These are phyloP conservation scores for Venturia oleaginea DNA, from an alignment of 2,329 filamentous ascomycete genomes.

Conservation along the genomic window DNA sequence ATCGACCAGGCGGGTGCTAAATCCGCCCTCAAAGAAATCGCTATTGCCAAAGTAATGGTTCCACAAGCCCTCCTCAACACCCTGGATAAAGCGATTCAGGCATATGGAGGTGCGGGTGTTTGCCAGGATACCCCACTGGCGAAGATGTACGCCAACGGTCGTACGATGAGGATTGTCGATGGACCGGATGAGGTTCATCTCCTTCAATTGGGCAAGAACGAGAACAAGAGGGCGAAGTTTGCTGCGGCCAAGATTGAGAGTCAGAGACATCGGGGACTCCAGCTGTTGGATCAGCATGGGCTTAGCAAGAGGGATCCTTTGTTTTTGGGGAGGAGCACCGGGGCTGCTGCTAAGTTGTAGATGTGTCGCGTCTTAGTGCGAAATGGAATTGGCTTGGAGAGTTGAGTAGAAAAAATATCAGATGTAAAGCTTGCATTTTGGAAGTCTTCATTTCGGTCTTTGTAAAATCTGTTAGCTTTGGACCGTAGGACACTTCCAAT, in stretches of 20 bases:
- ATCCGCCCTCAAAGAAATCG: slow-evolving; percentile 83
- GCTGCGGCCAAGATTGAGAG: slow-evolving; percentile 13
- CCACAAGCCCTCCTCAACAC: slow-evolving; percentile 74
- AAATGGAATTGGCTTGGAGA: neutral
- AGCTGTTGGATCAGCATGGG: slow-evolving; percentile 5
- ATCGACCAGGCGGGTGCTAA: slow-evolving; percentile 89
- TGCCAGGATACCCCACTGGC: slow-evolving; percentile 88
- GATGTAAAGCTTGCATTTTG: neutral
- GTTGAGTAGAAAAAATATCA: neutral
- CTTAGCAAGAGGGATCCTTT: slow-evolving; percentile 10
- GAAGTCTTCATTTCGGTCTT: no score
- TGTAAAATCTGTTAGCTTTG: no score
- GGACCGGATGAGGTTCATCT: slow-evolving; percentile 86
- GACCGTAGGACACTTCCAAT: no score
- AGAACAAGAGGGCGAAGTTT: slow-evolving; percentile 49
- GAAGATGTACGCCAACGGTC: slow-evolving; percentile 65
- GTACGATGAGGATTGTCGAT: slow-evolving; percentile 80
- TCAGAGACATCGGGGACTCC: slow-evolving; percentile 1
- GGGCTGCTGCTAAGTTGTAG: slow-evolving; percentile 11
- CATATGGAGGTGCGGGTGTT: slow-evolving; percentile 83
- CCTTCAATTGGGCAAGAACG: slow-evolving; percentile 70
- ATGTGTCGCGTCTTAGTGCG: neutral
- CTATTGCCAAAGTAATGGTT: slow-evolving; percentile 87
- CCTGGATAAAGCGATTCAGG: slow-evolving; percentile 90
- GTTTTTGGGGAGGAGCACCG: slow-evolving; percentile 9